Conservation (phyloP, 139 green algal genomes). For the Micromonas pusilla region DNA sequence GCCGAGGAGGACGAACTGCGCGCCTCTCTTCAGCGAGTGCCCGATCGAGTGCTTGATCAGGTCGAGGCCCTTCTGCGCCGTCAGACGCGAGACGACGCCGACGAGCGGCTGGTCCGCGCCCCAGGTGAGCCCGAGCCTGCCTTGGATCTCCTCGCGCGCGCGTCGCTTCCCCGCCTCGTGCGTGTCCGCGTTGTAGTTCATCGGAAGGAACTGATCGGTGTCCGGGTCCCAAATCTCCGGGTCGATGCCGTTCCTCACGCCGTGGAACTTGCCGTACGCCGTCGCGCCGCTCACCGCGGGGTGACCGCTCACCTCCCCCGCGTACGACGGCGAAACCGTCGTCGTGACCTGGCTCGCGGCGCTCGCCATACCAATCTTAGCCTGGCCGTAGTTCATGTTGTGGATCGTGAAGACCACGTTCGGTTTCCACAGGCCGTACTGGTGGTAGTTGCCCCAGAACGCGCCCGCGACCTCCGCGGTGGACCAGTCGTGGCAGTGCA, state of each 20-base stretch:
- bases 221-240: constrained; percentile 42
- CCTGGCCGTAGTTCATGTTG: constrained; percentile 53
- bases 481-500: constrained; percentile 93
- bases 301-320: constrained; percentile 51
- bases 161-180: constrained; percentile 43
- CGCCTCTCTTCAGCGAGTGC: constrained; percentile 39
- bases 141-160: constrained; percentile 48
- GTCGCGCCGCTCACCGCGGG: constrained; percentile 52
- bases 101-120: constrained; percentile 30
- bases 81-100: constrained; percentile 45
- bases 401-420: constrained; percentile 56
- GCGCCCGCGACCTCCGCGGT: constrained; percentile 56
- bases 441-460: constrained; percentile 76
- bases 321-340: constrained; percentile 50
- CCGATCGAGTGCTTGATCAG: constrained; percentile 81
- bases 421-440: constrained; percentile 76
- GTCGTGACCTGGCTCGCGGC: constrained; percentile 69
- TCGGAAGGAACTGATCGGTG: constrained; percentile 39
- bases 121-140: constrained; percentile 23
- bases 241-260: constrained; percentile 50
- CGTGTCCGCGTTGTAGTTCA: constrained; percentile 42
- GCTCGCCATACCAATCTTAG: constrained; percentile 49
- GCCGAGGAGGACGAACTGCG: constrained; percentile 96
- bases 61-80: constrained; percentile 90
- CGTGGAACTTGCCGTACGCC: constrained; percentile 47